Conservation (phyloP, 2,329 filamentous ascomycete species). For the Cercospora berteroae region DNA sequence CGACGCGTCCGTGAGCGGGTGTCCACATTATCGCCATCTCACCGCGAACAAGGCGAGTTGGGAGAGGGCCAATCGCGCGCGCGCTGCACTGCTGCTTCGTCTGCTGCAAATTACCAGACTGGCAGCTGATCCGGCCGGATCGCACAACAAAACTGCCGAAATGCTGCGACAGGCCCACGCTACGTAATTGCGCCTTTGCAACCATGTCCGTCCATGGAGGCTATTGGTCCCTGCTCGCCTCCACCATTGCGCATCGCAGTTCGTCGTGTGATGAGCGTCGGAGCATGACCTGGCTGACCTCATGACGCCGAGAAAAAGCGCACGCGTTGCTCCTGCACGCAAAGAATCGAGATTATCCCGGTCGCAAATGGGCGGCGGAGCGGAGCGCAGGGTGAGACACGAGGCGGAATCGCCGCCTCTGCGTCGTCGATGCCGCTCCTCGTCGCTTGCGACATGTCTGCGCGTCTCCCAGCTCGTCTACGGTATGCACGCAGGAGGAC, state of each 20-base stretch:
- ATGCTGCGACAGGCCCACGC: slow-evolving; percentile 9
- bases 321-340: neutral
- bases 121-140: slow-evolving; percentile 15
- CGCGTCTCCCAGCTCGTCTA: neutral
- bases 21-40: slow-evolving; percentile 13
- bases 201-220: neutral
- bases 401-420: slow-evolving; percentile 10
- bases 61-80: slow-evolving; percentile 15
- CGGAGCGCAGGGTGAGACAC: slow-evolving; percentile 20
- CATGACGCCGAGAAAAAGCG: slow-evolving; percentile 15
- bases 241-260: slow-evolving; percentile 14
- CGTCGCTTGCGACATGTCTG: neutral
- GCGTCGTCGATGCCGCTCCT: neutral
- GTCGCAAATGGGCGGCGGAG: slow-evolving; percentile 8
- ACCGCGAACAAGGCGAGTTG: slow-evolving; percentile 18
- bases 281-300: slow-evolving; percentile 9
- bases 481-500: slow-evolving; percentile 13
- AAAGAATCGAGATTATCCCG: slow-evolving; percentile 24
- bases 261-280: slow-evolving; percentile 17
- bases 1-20: slow-evolving; percentile 6
- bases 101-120: slow-evolving; percentile 6
- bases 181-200: slow-evolving; percentile 19
- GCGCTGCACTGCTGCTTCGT: neutral
- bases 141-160: slow-evolving; percentile 18
- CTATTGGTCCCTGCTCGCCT: slow-evolving; percentile 16